A percentile compares a stretch with the other conserved stretches of the same genome.
phyloP scores from a whole-genome alignment of 2,329 filamentous ascomycete species.

The Fusarium globosum region DNA sequence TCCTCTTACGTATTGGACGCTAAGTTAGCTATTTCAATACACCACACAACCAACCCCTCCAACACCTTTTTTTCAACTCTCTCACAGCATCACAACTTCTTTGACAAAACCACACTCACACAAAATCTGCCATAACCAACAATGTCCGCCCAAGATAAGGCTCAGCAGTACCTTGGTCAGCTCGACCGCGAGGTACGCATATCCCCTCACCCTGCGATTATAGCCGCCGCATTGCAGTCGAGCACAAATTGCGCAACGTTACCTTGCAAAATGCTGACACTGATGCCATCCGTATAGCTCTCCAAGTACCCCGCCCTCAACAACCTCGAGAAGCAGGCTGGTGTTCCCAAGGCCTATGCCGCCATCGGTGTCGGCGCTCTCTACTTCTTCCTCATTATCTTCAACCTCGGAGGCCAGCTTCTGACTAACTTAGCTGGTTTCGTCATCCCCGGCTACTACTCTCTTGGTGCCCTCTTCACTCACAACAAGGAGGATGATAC shows the following conservation, averaged over 20 bases:
- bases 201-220: constrained; percentile 45
- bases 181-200: constrained; percentile 81
- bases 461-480: constrained; percentile 80
- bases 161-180: constrained; percentile 79
- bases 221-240: constrained; percentile 12
- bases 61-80: constrained; percentile 28
- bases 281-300: constrained; percentile 65
- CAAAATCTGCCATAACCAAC: constrained; percentile 15
- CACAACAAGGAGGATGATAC: constrained; percentile 79
- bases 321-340: constrained; percentile 87
- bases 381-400: constrained; percentile 92
- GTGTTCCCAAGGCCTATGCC: constrained; percentile 86
- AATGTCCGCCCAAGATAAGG: constrained; percentile 81
- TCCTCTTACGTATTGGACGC: constrained; percentile 37
- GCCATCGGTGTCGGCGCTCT: constrained; percentile 79
- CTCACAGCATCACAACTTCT: constrained; percentile 27
- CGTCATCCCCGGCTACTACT: constrained; percentile 86
- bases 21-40: constrained; percentile 34
- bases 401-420: constrained; percentile 91
- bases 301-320: constrained; percentile 86
- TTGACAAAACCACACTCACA: constrained; percentile 45
- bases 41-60: constrained; percentile 38
- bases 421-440: constrained; percentile 89
- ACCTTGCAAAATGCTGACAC: constrained; percentile 36
- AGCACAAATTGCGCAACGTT: constrained; percentile 30